Evolutionary conservation across 768 basidiomycete genomes (phyloP).

Genomic region (Mycena olivaceomarginata): DNA sequence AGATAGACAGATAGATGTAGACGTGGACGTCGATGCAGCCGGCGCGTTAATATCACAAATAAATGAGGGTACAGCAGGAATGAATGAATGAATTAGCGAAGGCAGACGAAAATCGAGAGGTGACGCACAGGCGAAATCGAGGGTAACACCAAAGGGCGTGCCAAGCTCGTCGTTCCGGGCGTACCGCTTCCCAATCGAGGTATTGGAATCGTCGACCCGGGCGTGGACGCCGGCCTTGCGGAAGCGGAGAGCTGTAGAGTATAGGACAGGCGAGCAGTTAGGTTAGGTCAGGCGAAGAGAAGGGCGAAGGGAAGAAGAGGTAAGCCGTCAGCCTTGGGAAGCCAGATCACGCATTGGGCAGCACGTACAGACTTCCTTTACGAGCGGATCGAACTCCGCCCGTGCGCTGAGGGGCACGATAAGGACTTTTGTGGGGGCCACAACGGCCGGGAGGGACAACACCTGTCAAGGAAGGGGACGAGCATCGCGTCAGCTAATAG

Average conservation of each 20-base stretch:
- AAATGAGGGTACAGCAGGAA: constrained; percentile 16
- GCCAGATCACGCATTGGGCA: not conserved
- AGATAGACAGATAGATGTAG: not conserved
- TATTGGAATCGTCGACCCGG: constrained; percentile 96
- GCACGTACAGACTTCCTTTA: constrained; percentile 92
- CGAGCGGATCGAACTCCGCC: constrained; percentile 88
- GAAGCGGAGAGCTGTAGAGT: constrained; percentile 84
- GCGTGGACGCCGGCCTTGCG: constrained; percentile 93
- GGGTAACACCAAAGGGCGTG: constrained; percentile 96
- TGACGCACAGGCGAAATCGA: constrained; percentile 90
- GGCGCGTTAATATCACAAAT: not conserved
- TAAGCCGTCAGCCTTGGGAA: constrained; percentile 25
- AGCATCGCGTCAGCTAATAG: constrained; percentile 31
- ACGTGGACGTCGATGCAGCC: not conserved
- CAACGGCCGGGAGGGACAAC: constrained; percentile 90
- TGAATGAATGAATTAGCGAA: constrained; percentile 17
- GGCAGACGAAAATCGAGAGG: constrained; percentile 8
- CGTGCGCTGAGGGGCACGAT: constrained; percentile 95
- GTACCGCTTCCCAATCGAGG: constrained; percentile 97
- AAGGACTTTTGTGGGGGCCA: constrained; percentile 97
- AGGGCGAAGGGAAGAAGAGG: constrained; percentile 27
- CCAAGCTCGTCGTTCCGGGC: constrained; percentile 99
- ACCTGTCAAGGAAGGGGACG: constrained; percentile 69
- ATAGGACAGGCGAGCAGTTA: not conserved
- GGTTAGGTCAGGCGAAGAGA: constrained; percentile 1